Percentiles rank a stretch among this genome's conserved stretches.
phyloP scores from a whole-genome alignment of 1,284 basidiomycete genomes.

The Moniliophthora roreri region DNA sequence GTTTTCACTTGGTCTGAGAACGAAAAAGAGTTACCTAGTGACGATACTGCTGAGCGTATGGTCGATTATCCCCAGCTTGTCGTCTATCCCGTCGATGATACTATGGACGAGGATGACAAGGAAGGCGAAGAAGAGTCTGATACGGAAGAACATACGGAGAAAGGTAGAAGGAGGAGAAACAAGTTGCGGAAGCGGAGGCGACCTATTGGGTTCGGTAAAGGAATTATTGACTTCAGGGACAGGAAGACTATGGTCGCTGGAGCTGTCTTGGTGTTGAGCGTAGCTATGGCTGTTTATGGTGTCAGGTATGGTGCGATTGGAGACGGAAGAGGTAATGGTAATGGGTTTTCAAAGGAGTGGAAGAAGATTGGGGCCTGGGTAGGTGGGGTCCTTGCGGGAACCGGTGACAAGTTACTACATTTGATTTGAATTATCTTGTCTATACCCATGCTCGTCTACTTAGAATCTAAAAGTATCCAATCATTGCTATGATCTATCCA shows the following conservation, averaged over 20 bases:
- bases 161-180: slow-evolving; percentile 23
- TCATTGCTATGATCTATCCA: no score
- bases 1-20: slow-evolving; percentile 59
- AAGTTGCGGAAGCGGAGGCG: slow-evolving; percentile 14
- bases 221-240: slow-evolving; percentile 31
- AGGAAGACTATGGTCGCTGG: slow-evolving; percentile 55
- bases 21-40: slow-evolving; percentile 37
- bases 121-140: slow-evolving; percentile 22
- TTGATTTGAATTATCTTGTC: no score
- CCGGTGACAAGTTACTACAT: slow-evolving; percentile 16
- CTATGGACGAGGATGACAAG: slow-evolving; percentile 29
- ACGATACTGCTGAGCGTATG: slow-evolving; percentile 64
- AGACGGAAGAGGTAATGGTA: slow-evolving; percentile 11
- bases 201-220: slow-evolving; percentile 5
- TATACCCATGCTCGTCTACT: no score
- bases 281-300: slow-evolving; percentile 65
- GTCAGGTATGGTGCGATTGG: slow-evolving; percentile 23
- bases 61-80: slow-evolving; percentile 53
- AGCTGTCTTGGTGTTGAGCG: slow-evolving; percentile 63
- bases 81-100: slow-evolving; percentile 49
- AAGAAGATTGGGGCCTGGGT: slow-evolving; percentile 35
- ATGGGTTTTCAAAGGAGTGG: slow-evolving; percentile 29
- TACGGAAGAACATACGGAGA: slow-evolving; percentile 18
- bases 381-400: slow-evolving; percentile 34
- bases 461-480: no score